phyloP scores from a whole-genome alignment of 1,284 basidiomycete species.

The Cutaneotrichosporon cutaneum region DNA sequence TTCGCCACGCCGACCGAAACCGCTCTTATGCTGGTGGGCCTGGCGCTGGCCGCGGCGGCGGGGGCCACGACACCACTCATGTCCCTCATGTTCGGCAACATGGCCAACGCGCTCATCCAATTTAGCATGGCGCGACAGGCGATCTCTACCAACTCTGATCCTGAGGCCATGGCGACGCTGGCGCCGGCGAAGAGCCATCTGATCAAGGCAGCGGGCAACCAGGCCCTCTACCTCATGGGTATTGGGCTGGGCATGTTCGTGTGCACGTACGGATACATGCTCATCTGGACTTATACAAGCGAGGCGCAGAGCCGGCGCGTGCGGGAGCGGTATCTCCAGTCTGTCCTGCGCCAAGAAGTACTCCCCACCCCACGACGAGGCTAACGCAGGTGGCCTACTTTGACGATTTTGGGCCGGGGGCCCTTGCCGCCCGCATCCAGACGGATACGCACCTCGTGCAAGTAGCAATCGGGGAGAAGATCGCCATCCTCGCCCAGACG shows the following conservation, averaged over 20 bases:
- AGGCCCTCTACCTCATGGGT: constrained; percentile 47
- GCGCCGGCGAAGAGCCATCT: constrained; percentile 33
- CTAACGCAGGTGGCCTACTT: constrained; percentile 88
- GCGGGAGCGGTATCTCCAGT: constrained; percentile 53
- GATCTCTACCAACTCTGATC: not conserved
- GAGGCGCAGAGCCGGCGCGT: constrained; percentile 81
- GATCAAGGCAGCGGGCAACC: constrained; percentile 38
- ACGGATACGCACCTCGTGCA: constrained; percentile 71
- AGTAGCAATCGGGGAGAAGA: constrained; percentile 84
- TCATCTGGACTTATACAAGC: constrained; percentile 83
- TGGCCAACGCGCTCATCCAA: constrained; percentile 49
- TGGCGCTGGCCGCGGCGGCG: constrained; percentile 45
- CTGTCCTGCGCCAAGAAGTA: constrained; percentile 54
- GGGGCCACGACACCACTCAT: constrained; percentile 50
- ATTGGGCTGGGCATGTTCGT: constrained; percentile 57
- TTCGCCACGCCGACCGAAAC: constrained; percentile 43
- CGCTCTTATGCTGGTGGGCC: constrained; percentile 41
- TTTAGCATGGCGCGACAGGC: constrained; percentile 29
- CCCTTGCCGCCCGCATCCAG: constrained; percentile 91
- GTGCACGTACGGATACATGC: constrained; percentile 68
- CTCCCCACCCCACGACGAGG: constrained; percentile 5
- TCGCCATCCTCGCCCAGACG: constrained; percentile 57
- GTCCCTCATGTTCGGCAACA: constrained; percentile 52
- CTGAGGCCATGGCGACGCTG: constrained; percentile 15
- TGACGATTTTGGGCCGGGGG: constrained; percentile 89